These are phyloP conservation scores for Gnomoniopsis smithogilvyi DNA, from an alignment of 2,329 filamentous ascomycete species.

Conservation along the genomic window DNA sequence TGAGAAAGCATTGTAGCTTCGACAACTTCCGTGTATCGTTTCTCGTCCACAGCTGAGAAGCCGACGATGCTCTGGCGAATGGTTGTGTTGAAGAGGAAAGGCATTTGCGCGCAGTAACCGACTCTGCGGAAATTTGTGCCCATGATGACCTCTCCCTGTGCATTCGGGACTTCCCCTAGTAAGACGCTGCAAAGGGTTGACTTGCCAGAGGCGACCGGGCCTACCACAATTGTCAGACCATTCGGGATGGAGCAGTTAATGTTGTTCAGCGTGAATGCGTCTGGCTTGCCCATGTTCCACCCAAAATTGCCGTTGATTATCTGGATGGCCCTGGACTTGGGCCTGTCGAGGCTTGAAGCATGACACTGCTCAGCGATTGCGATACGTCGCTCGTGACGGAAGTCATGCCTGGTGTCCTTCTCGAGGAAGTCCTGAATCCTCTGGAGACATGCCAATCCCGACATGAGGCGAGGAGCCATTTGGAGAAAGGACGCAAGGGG, in stretches of 20 bases:
- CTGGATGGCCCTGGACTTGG: neutral
- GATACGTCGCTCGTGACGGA: constrained; percentile 17
- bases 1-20: constrained; percentile 27
- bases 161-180: constrained; percentile 32
- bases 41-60: neutral
- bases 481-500: constrained; percentile 33
- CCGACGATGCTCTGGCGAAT: constrained; percentile 22
- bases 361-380: neutral
- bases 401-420: constrained; percentile 24
- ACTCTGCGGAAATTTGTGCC: constrained; percentile 22
- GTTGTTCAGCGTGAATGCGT: constrained; percentile 26
- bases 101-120: constrained; percentile 31
- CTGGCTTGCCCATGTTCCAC: constrained; percentile 26
- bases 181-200: constrained; percentile 40
- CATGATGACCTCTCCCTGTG: constrained; percentile 24
- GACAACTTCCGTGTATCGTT: constrained; percentile 26
- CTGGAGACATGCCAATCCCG: constrained; percentile 29
- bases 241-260: constrained; percentile 31
- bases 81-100: constrained; percentile 18
- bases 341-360: neutral
- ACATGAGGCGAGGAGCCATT: constrained; percentile 28
- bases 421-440: constrained; percentile 37
- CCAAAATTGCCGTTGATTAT: constrained; percentile 28
- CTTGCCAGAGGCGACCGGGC: constrained; percentile 43
- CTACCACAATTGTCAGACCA: constrained; percentile 37